phyloP scores from a whole-genome alignment of 2,329 filamentous ascomycete genomes.

The Chalaropsis thielavioides region DNA sequence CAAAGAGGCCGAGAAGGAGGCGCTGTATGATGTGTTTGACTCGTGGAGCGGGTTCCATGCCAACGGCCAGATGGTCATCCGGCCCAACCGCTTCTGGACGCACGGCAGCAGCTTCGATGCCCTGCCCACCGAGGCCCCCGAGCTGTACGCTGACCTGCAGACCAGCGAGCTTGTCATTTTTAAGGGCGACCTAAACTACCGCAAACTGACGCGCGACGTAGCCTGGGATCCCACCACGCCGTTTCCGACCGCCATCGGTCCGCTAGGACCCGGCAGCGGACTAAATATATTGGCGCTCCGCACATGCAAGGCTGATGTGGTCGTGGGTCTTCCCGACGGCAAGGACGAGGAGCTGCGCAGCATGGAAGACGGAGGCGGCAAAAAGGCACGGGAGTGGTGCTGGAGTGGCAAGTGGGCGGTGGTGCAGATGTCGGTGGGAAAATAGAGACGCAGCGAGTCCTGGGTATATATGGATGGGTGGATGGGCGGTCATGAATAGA shows the following conservation, averaged over 20 bases:
- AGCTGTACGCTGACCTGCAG: constrained; percentile 63
- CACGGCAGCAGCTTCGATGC: constrained; percentile 78
- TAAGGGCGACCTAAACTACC: constrained; percentile 94
- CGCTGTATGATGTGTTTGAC: constrained; percentile 63
- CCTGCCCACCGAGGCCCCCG: constrained; percentile 52
- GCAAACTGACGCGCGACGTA: constrained; percentile 78
- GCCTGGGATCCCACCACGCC: constrained; percentile 78
- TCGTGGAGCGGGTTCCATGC: constrained; percentile 69
- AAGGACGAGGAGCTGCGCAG: constrained; percentile 67
- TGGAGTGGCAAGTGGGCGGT: constrained; percentile 97
- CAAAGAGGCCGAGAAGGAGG: constrained; percentile 48
- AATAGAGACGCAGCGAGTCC: constrained; percentile 9
- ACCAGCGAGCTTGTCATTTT: constrained; percentile 79
- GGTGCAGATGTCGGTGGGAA: constrained; percentile 51
- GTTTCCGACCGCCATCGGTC: constrained; percentile 72
- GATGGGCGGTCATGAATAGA: not conserved
- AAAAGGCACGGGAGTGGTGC: constrained; percentile 67
- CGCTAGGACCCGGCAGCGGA: constrained; percentile 66
- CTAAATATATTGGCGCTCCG: constrained; percentile 74
- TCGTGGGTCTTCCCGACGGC: constrained; percentile 71
- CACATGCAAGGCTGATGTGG: constrained; percentile 93
- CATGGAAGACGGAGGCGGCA: constrained; percentile 53
- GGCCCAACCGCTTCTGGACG: constrained; percentile 87
- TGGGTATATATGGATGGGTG: not conserved
- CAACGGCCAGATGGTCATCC: constrained; percentile 69